Evolutionary conservation across 106 monocot species (phyloP), one percentile per base, ranked within the genome.

Genomic region (Agapanthus africanus): DNA sequence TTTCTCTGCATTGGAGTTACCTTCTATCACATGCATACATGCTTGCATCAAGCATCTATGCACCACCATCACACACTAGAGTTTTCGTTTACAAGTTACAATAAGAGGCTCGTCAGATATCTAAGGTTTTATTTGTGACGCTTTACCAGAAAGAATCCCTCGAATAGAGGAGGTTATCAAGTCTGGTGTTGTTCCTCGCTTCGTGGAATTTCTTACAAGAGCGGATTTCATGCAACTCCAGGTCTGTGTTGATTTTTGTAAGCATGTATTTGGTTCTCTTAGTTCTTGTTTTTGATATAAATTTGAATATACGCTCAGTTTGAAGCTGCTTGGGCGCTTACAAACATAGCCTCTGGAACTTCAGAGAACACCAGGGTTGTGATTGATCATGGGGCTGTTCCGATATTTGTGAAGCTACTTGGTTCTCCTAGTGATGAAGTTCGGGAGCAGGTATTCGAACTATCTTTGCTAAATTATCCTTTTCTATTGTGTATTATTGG

Each of bases 141-240:
- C n/a, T n/a, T n/a, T n/a, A n/a, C 59, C 72, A 90, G 90, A 90
- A 60, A 57, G 90, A 15, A 81, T 76, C 52, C 86, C 90, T 49
- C 90, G 86, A 14, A 85, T 90, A 33, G 90, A 90, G 62, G 86
- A 90, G 63, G 90, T 90, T 33, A 90, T 86, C 41, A 67, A 67
- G 32, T 19, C 86, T 49, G 90, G 90, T 28, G 90, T 85, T 54
- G 90, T 90, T 37, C 90, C 90, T 11, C 82, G 80, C 11, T 82
- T 90, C 32, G 85, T 90, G 33, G 80, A 83, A 60, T 90, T 90
- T 40, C 82, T 90, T 8, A 77, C 54, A 5, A 82, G 90, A 51
- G 85, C 85, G 23, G 85, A 85, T 65, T 85, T 78, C 31, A 85
- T 85, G 14, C 90, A 90, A 52, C 85, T 90, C 18, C 90, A 90